Evolutionary conservation across 495 filamentous ascomycete species (phyloP), one percentile per base, ranked within the genome.

Genomic region (Parathielavia hyrcaniae): DNA sequence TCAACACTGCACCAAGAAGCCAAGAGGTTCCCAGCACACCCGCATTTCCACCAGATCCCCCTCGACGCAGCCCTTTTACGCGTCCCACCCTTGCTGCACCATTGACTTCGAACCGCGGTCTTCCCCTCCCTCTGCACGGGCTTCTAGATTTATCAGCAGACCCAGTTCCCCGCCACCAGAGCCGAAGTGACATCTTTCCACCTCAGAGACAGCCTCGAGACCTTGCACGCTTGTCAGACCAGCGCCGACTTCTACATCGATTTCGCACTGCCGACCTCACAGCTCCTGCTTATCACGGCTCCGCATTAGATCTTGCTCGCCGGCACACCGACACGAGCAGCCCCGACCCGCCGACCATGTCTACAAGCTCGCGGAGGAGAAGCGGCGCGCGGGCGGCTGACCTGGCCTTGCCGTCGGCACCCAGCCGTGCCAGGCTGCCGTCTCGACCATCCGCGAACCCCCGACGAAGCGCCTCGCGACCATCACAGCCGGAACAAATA

Each of bases 141-240:
- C 56, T 46, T 20, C 22, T 16, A 41, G 40, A 12, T 16, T 30
- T 23, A 39, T 35, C 36, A 20, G 13, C 38, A 22, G 35, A 32
- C 36, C 9, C 39, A 38, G 30, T 36, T 26, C 32, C 26, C 30
- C 48, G 7, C 38, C 41, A 50, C 5, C 46, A 5, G 22, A 53
- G 52, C n/a, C 51, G 22, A 39, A 16, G n/a, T 43, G 41, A 39
- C 30, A 23, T 11, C 20, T 71, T 62, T 22, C 40, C 71, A 5
- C 32, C 4, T 30, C 30, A 45, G 20, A 32, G 40, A 16, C 32
- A 0, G 10, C 23, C 26, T 34, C 50, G 19, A 38, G 22, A 26
- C 43, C 13, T 43, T 41, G 22, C 38, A 5, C 40, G 16, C 51
- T 16, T 34, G n/a, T 14, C 30, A 9, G 4, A 32, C 19, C 53